Evolutionary conservation across 805 yeast species (phyloP).

Genomic region (Starmera dryadoides): DNA sequence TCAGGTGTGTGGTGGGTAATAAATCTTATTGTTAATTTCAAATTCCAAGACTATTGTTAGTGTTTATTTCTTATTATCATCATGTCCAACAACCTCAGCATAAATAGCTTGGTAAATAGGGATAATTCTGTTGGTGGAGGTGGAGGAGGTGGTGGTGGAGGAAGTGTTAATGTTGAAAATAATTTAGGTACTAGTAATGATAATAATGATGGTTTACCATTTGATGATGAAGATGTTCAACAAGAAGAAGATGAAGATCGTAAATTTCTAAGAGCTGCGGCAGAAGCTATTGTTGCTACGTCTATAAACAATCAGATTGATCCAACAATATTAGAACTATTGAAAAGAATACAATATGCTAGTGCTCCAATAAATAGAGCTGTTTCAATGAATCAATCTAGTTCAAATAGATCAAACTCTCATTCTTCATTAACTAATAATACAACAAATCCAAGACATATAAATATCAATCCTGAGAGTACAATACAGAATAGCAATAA

Average conservation of each 20-base stretch:
- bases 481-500: no score
- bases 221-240: not conserved
- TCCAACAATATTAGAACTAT: slow-evolving; percentile 55
- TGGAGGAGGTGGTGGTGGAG: no score
- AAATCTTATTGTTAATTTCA: no score
- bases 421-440: no score
- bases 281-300: slow-evolving; percentile 52
- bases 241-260: slow-evolving; percentile 38
- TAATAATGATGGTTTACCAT: not conserved
- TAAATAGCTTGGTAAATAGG: slow-evolving; percentile 4
- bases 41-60: no score
- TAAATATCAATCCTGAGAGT: not conserved
- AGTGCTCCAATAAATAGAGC: slow-evolving; percentile 3
- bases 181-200: no score
- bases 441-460: no score
- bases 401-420: not conserved
- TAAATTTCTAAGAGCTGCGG: slow-evolving; percentile 49
- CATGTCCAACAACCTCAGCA: slow-evolving; percentile 2
- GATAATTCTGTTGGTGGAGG: no score
- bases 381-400: not conserved
- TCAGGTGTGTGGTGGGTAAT: no score
- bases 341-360: slow-evolving; percentile 52
- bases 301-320: slow-evolving; percentile 43
- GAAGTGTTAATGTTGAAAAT: no score
- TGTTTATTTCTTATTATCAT: no score